Percentiles rank a stretch among this genome's conserved stretches.
Conservation (phyloP, 1,284 basidiomycete genomes). For the Marasmius tenuissimus region DNA sequence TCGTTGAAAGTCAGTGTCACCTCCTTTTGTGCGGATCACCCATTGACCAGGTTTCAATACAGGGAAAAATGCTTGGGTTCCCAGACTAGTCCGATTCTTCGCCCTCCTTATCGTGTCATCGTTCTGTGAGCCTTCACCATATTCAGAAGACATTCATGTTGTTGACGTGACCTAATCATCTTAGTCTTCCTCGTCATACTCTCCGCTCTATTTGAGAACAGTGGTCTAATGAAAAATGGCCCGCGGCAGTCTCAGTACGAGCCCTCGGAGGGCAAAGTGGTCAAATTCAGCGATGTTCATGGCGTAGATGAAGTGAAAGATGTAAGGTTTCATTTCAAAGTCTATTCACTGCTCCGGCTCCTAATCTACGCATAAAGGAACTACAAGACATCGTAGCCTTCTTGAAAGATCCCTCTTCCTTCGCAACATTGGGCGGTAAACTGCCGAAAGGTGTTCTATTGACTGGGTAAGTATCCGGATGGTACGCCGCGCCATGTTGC, state of each 20-base stretch:
- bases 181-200: constrained; percentile 80
- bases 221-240: constrained; percentile 87
- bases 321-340: constrained; percentile 34
- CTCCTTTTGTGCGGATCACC: not conserved
- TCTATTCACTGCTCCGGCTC: constrained; percentile 3
- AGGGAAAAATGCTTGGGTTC: constrained; percentile 70
- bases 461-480: constrained; percentile 55
- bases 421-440: constrained; percentile 87
- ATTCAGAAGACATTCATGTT: not conserved
- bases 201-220: constrained; percentile 88
- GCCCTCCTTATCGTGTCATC: constrained; percentile 46
- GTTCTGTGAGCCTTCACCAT: constrained; percentile 44
- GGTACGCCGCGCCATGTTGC: not conserved
- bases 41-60: constrained; percentile 7
- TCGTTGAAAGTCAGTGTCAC: constrained; percentile 63
- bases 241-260: constrained; percentile 77
- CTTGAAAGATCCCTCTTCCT: constrained; percentile 86
- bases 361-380: constrained; percentile 51
- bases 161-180: constrained; percentile 7
- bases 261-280: constrained; percentile 72
- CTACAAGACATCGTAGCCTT: constrained; percentile 92
- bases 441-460: constrained; percentile 90
- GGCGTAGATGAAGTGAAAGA: constrained; percentile 94
- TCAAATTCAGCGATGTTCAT: constrained; percentile 92
- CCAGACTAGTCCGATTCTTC: constrained; percentile 63